A percentile compares a stretch with the other conserved stretches of the same genome.
Conservation (phyloP, 139 green algal species). For the Volvox reticuliferus region DNA sequence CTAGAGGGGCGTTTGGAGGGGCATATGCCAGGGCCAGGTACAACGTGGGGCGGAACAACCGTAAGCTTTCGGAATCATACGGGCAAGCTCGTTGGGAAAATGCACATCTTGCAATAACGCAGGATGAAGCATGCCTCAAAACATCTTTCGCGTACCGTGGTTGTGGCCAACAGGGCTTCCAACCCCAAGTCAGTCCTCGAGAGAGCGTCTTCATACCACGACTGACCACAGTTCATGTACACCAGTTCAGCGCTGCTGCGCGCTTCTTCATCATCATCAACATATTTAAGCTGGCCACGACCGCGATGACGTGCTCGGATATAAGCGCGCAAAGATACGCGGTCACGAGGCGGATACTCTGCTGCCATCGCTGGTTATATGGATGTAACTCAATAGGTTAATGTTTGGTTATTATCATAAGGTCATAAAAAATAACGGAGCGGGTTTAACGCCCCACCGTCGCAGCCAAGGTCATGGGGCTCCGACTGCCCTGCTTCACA, state of each 20-base stretch:
- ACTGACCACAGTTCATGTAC: background rate
- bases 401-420: too few species aligned
- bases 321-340: slow-evolving; percentile 4
- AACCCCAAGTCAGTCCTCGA: background rate
- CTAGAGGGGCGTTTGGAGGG: background rate
- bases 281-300: background rate
- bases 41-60: background rate
- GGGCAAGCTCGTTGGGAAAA: too few species aligned
- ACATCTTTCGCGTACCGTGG: background rate
- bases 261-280: background rate
- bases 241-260: background rate
- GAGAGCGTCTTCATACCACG: background rate
- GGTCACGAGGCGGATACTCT: background rate
- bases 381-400: too few species aligned
- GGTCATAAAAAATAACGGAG: too few species aligned
- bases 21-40: background rate
- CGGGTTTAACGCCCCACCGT: too few species aligned
- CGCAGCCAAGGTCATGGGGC: background rate
- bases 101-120: too few species aligned
- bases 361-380: background rate
- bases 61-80: background rate
- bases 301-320: background rate
- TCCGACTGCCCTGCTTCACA: background rate
- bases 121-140: background rate
- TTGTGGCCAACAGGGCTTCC: background rate